Base-by-base conservation (phyloP, 2,329 filamentous ascomycete genomes). In the Stromatinia cepivora region DNA sequence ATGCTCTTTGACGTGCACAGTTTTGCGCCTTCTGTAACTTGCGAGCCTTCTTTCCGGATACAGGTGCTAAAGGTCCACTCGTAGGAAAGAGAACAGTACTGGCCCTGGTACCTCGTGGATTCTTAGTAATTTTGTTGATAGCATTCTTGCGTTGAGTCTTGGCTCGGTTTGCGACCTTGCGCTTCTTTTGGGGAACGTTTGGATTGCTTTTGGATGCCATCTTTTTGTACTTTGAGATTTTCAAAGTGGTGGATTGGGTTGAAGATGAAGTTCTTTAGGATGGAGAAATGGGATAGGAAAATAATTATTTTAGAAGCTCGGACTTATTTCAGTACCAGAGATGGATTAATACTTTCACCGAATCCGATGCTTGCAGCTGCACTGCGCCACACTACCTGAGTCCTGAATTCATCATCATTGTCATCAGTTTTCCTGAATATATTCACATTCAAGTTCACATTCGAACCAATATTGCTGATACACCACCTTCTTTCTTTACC, bases 161-260 rank as follows among this genome's bases (percentile, higher is more conserved):
- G 39, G 72, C 70, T 45, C 77, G 71, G 63, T 70, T 75, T 6
- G 77, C 76, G 56, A 75, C 71, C 15, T 75, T 73, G 25, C 77
- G 74, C 58, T 75, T 73, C 71, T 79, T 79, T 63, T 75, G 77
- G 13, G 78, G 78, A 20, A 78, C 77, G 65, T 79, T 79, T 50
- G 77, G 77, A 50, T 79, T 79, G 28, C 73, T 73, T 62, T 77
- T 71, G 67, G 78, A 79, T 72, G 78, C 76, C 77, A 79, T 79
- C 46, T 64, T 76, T 72, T 63, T 3, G 2, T 25, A 7, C 50
- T 34, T 22, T 68, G 10, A 3, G 15, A 54, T 57, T 10, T 46
- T 67, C 22, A 9, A 42, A 31, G 22, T 50, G 58, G 28, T 52
- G 61, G 34, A 59, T 57, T 39, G 10, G 15, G 11, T 25, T 46